A percentile compares a stretch with the other conserved stretches of the same genome.
Evolutionary conservation across 371 early-diverging fungal genomes (phyloP).

Genomic region (Mucor velutinosus): DNA sequence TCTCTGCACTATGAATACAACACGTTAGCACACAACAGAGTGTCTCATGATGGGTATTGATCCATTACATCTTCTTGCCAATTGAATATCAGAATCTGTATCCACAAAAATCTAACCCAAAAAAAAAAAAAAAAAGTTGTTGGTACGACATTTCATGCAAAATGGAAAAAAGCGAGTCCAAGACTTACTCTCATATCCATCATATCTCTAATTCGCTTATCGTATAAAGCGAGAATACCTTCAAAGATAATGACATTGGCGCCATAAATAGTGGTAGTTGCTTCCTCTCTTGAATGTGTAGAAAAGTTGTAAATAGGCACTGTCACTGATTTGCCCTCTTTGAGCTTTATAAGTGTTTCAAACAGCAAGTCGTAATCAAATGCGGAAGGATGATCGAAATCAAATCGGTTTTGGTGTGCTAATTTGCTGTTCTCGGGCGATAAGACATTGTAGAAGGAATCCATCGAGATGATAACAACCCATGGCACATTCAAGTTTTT

Average conservation of each 20-base stretch:
- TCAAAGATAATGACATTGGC: conserved; percentile 94
- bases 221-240: conserved; percentile 91
- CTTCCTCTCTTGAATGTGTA: conserved; percentile 74
- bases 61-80: conserved; percentile 78
- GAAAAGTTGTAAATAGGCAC: conserved; percentile 82
- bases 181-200: conserved; percentile 85
- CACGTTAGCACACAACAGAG: too few relatives aligned
- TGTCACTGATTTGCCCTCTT: conserved; percentile 72
- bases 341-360: conserved; percentile 72
- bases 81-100: conserved; percentile 89
- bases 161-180: background rate
- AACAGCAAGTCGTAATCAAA: conserved; percentile 80
- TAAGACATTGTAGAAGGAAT: conserved; percentile 90
- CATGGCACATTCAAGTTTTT: conserved; percentile 80
- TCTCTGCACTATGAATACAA: conserved; percentile 58
- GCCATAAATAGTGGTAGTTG: conserved; percentile 78
- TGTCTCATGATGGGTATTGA: background rate
- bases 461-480: conserved; percentile 93
- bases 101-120: conserved; percentile 85
- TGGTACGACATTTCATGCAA: conserved; percentile 10
- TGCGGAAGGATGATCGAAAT: conserved; percentile 87
- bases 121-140: too few relatives aligned
- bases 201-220: conserved; percentile 73
- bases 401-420: conserved; percentile 71
- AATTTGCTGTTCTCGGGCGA: conserved; percentile 71